Percentiles rank a stretch among this genome's conserved stretches.
phyloP scores from a whole-genome alignment of 257 asterid genomes.

The Capsicum rhomboideum region DNA sequence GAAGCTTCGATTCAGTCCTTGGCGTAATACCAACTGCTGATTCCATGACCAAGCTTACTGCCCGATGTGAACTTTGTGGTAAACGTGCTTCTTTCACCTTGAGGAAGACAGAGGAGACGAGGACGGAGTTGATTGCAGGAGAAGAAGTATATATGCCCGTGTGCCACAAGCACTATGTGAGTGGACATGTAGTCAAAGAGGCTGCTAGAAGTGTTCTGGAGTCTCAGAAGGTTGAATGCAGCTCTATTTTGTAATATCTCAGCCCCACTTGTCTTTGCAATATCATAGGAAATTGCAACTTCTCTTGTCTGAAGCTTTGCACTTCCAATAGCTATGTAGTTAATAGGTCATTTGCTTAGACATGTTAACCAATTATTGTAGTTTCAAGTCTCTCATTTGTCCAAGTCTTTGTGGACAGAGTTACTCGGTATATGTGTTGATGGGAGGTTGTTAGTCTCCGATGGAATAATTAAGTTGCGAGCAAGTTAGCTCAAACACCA shows the following conservation, averaged over 20 bases:
- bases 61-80: slow-evolving; percentile 81
- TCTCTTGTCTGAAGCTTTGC: background rate
- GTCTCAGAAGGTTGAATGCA: slow-evolving; percentile 31
- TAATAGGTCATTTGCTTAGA: no score
- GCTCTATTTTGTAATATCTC: slow-evolving; percentile 9
- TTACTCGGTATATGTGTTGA: no score
- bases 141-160: slow-evolving; percentile 94
- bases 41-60: slow-evolving; percentile 69
- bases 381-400: no score
- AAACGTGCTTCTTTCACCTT: slow-evolving; percentile 60
- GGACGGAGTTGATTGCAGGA: slow-evolving; percentile 72
- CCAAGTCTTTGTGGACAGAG: no score
- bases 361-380: no score
- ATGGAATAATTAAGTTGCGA: background rate
- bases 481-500: background rate
- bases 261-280: background rate
- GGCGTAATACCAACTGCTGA: slow-evolving; percentile 84
- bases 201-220: slow-evolving; percentile 55
- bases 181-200: slow-evolving; percentile 78
- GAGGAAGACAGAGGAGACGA: slow-evolving; percentile 80
- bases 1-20: slow-evolving; percentile 80
- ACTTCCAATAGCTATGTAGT: no score
- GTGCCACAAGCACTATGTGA: slow-evolving; percentile 81
- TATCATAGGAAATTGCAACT: background rate
- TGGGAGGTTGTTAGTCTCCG: background rate